Evolutionary conservation across 2,329 filamentous ascomycete genomes (phyloP), one percentile per base, ranked within the genome.

Genomic region (Thielaviopsis cerberus): DNA sequence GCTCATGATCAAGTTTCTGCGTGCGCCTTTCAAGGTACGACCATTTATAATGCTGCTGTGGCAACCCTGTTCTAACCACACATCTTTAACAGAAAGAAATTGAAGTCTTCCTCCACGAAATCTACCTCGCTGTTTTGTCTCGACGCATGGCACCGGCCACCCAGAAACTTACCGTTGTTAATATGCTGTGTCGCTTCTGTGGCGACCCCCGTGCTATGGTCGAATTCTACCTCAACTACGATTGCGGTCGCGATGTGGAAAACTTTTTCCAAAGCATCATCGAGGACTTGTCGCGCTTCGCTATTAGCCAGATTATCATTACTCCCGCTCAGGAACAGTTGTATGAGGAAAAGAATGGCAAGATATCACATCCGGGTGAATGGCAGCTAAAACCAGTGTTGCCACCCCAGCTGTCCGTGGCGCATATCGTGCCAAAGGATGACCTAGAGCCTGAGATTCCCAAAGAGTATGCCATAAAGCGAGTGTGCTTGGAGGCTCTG

Each of bases 221-320:
- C 17, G 92, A 98, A 70, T 85, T 90, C 15, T 98, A 98, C 69
- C 79, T 98, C 62, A 98, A 98, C 70, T 98, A 98, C 67, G 92
- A 98, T 68, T 98, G 92, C 71, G 94, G 97, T 66, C 80, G 91
- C 61, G 89, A 88, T 48, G 80, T 97, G 61, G 91, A 97, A 71
- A 98, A 98, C 69, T 92, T 97, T 70, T 98, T 94, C 69, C 92
- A 98, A 70, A 85, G 80, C 22, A 83, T 97, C 57, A 90, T 98
- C 54, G 94, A 98, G 68, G 89, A 97, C 69, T 74, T 98, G 20
- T 92, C 91, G 30, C 85, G 85, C 64, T 86, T 95, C 64, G 87
- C 89, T 1, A 92, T 86, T 57, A 78, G 83, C 10, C 83, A 90
- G 0, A 83, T 95, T 4, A 69, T 81, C 10, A 81, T 95, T 45